Evolutionary conservation across 108 stramenopile species (phyloP), one percentile per base, ranked within the genome.

Genomic region (Nitzschia putrida): DNA sequence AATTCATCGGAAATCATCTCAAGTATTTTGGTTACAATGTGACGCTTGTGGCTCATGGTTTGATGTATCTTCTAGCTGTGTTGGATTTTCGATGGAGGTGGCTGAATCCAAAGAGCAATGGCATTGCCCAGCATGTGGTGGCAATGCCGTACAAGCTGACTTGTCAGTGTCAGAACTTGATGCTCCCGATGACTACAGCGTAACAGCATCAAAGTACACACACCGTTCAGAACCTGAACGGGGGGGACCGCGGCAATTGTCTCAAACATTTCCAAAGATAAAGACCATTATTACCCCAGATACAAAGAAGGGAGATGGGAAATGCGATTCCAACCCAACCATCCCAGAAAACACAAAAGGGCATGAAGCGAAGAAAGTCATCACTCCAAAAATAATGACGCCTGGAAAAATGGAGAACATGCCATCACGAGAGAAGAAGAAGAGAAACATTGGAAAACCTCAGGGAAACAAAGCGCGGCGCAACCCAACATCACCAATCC

Each of bases 11-110:
- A 43, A 57, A 34, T 11, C 70, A 12, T 54, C 61, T 9, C 20
- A 59, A 53, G 82, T 88, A 10, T 92, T 87, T 77, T 92, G 91
- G 91, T 64, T 92, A 6, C 91, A 88, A 68, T 92, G 91, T 61
- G 88, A 87, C 44, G 61, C 34, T 9, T 92, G 91, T 64, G 78
- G 79, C 18, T 60, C 91, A 38, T 92, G 91, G 91, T 83, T 83
- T 66, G 83, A 89, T 64, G 84, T 81, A 21, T 66, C 83, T 0
- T 53, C 42, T 29, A 63, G 73, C 50, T 92, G 91, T 51, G 80
- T 89, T 45, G 91, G 91, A 3, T 89, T 92, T 54, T 37, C 54
- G 45, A 52, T 71, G 53, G 41, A 82, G 38, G 66, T 66, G 39
- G 91, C 91, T 1, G 61, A 34, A 4, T 34, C 29, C 29, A 84